Conservation (phyloP, 176 grass and related monocot genomes). For the Bolboschoenus planiculmis region DNA sequence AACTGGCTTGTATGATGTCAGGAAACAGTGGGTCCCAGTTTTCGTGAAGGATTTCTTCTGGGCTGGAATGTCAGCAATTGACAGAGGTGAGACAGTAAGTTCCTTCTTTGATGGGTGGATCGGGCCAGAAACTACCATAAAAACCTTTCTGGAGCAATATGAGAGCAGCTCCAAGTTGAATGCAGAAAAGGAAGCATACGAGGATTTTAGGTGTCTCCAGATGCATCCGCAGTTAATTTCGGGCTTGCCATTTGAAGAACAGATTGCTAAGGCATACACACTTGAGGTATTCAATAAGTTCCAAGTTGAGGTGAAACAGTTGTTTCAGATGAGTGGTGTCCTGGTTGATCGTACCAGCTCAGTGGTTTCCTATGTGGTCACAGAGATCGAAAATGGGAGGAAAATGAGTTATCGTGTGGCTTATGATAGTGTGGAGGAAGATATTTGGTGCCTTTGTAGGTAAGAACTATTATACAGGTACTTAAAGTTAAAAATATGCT, state of each 20-base stretch:
- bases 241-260: constrained; percentile 40
- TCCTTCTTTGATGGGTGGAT: constrained; percentile 65
- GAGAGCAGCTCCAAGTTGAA: constrained; percentile 45
- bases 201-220: constrained; percentile 63
- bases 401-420: constrained; percentile 62
- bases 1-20: constrained; percentile 51
- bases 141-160: constrained; percentile 66
- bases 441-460: constrained; percentile 70
- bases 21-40: constrained; percentile 56
- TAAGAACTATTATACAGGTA: constrained; percentile 2
- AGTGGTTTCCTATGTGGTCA: constrained; percentile 51
- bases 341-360: constrained; percentile 47
- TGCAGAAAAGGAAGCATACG: constrained; percentile 56
- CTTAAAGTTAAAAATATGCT: not conserved
- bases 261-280: constrained; percentile 67
- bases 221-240: constrained; percentile 45
- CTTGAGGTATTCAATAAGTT: constrained; percentile 65
- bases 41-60: constrained; percentile 71
- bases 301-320: constrained; percentile 50
- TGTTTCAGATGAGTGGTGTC: constrained; percentile 50
- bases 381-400: constrained; percentile 44
- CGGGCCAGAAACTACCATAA: constrained; percentile 48
- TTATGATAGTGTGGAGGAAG: constrained; percentile 70
- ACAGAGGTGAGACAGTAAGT: constrained; percentile 47
- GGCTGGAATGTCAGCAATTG: constrained; percentile 64